Base-by-base conservation (phyloP, 2,329 filamentous ascomycete species). In the Beauveria sp. region DNA sequence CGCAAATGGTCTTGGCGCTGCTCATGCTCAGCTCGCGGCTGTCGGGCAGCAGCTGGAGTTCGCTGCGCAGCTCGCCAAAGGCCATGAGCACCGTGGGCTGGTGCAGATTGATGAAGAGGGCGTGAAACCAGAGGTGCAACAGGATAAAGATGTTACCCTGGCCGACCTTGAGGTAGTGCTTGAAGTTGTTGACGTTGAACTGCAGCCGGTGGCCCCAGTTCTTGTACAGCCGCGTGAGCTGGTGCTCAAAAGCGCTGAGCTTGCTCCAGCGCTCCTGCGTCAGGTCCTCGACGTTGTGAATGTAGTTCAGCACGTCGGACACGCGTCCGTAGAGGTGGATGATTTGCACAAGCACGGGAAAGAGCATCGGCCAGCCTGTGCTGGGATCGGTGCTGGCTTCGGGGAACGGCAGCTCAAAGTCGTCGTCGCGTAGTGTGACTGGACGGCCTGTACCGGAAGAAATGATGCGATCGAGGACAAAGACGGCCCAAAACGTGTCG, bases 401-500 rank as follows among this genome's bases (percentile, higher is more conserved):
- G 0, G 84, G 85, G 51, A 96, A 88, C 1, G 84, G 83, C 7
- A 96, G 80, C 71, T 96, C 92, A 66, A 93, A 93, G 66, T 96
- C 91, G 64, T 90, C 88, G 69, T 96, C 90, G 54, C 88, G 86
- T 34, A 96, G 80, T 0, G 91, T 96, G 12, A 93, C 91, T 0
- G 91, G 88, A 18, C 91, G 82, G 10, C 92, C 92, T 0, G 91
- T 95, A 0, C 91, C 91, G 0, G 90, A 93, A 0, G 91, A 96
- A 28, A 96, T 93, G 64, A 93, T 88, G 22, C 91, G 83, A 69
- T 96, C 91, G 1, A 96, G 82, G 66, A 96, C 88, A 72, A 96
- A 96, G 12, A 96, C 88, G 4, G 90, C 88, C 91, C 91, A 96
- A 66, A 96, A 92, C 0, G 91, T 93, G 68, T 96, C 90, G 49